A percentile compares a stretch with the other conserved stretches of the same genome.
Evolutionary conservation across 305 asterid genomes (phyloP).

Genomic region (Solanum aculeatissimum): DNA sequence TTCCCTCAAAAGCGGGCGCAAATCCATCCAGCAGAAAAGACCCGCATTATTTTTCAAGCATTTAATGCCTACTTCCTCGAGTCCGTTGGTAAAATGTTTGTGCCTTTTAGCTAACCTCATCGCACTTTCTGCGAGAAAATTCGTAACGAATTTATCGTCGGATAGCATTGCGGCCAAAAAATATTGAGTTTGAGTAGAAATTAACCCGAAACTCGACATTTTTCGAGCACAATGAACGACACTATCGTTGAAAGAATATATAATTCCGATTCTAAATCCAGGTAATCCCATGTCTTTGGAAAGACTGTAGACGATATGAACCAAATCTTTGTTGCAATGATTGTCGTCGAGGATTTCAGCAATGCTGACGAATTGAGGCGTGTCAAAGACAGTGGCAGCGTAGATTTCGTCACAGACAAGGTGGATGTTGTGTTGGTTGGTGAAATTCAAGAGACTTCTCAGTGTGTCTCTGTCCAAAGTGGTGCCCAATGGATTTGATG

Average conservation of each 20-base stretch:
- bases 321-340: slow-evolving; percentile 26
- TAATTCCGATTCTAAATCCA: slow-evolving; percentile 23
- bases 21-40: slow-evolving; percentile 25
- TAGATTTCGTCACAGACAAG: slow-evolving; percentile 79
- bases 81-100: slow-evolving; percentile 6
- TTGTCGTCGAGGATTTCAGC: slow-evolving; percentile 41
- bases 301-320: slow-evolving; percentile 25
- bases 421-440: slow-evolving; percentile 40
- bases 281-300: slow-evolving; percentile 32
- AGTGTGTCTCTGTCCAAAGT: slow-evolving; percentile 30
- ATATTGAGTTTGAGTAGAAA: slow-evolving; percentile 27
- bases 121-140: slow-evolving; percentile 7
- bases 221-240: slow-evolving; percentile 19
- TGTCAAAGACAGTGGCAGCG: slow-evolving; percentile 66
- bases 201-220: slow-evolving; percentile 27
- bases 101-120: slow-evolving; percentile 18
- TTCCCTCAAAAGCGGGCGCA: slow-evolving; percentile 9
- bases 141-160: slow-evolving; percentile 9
- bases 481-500: slow-evolving; percentile 77
- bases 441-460: slow-evolving; percentile 28
- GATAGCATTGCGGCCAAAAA: slow-evolving; percentile 15
- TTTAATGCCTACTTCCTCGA: slow-evolving; percentile 11
- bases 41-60: slow-evolving; percentile 22
- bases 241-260: slow-evolving; percentile 16
- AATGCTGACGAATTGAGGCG: slow-evolving; percentile 51